Evolutionary conservation across 495 filamentous ascomycete species (phyloP).

Genomic region (Immersiella caudata): DNA sequence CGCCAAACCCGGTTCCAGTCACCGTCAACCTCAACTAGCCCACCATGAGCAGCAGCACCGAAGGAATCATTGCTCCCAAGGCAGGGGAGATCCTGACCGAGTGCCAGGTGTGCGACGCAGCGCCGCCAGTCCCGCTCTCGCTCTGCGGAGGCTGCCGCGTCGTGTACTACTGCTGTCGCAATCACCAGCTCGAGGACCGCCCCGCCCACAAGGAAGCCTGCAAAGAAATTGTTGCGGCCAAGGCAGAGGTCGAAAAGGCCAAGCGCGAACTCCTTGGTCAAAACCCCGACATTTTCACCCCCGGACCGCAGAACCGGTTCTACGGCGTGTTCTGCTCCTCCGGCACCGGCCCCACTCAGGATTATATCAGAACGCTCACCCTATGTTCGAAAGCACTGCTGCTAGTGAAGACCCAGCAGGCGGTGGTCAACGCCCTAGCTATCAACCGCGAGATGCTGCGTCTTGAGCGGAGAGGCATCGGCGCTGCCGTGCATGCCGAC

Average conservation of each 20-base stretch:
- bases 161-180: neutral
- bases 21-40: neutral
- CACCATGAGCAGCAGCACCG: neutral
- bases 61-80: neutral
- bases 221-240: neutral
- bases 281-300: neutral
- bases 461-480: neutral
- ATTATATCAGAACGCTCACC: neutral
- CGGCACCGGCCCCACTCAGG: neutral
- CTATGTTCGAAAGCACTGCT: too few relatives aligned
- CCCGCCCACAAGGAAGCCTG: neutral
- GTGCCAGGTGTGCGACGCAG: neutral
- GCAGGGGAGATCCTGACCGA: neutral
- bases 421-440: neutral
- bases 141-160: constrained; percentile 1
- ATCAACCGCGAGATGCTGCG: constrained; percentile 1
- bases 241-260: neutral
- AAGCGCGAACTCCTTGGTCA: neutral
- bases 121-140: neutral
- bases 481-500: neutral
- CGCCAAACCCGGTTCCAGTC: neutral
- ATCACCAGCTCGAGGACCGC: constrained; percentile 3
- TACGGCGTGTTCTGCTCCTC: neutral
- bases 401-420: neutral
- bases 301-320: neutral